A percentile compares a stretch with the other conserved stretches of the same genome.
Evolutionary conservation across 345 rosid genomes (phyloP).

Genomic region (Excoecaria cochinchinensis): DNA sequence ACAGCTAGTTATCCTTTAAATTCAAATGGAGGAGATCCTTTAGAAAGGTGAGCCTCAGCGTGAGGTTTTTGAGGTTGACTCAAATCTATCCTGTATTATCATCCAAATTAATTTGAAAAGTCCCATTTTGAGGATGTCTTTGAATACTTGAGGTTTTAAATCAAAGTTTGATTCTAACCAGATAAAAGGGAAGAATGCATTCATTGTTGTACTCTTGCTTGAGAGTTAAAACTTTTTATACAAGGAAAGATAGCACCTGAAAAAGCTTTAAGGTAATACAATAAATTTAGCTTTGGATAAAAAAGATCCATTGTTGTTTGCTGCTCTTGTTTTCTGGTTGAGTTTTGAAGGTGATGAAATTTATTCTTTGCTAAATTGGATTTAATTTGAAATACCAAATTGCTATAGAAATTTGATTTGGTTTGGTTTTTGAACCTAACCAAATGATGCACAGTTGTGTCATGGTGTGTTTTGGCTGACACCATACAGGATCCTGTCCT

Average conservation of each 20-base stretch:
- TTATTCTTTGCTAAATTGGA: not conserved
- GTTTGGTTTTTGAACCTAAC: no score
- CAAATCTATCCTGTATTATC: constrained; percentile 1
- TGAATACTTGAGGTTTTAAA: not conserved
- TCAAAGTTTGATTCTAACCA: constrained; percentile 4
- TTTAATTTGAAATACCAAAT: no score
- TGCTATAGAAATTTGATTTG: no score
- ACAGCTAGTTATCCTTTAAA: constrained; percentile 62
- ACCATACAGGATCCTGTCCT: no score
- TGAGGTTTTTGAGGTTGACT: not conserved
- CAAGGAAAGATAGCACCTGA: not conserved
- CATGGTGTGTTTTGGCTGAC: no score
- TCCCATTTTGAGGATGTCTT: not conserved
- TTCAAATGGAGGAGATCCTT: constrained; percentile 47
- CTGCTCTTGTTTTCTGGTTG: not conserved
- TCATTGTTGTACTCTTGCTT: constrained; percentile 4
- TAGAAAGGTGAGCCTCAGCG: constrained; percentile 36
- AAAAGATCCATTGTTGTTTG: not conserved
- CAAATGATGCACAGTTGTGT: no score
- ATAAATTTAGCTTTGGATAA: not conserved
- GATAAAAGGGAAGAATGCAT: not conserved
- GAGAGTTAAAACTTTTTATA: not conserved
- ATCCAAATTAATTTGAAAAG: constrained; percentile 3
- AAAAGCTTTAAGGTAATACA: not conserved
- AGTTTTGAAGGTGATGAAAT: not conserved